phyloP scores from a whole-genome alignment of 768 basidiomycete species.

The Termitomyces sp. region DNA sequence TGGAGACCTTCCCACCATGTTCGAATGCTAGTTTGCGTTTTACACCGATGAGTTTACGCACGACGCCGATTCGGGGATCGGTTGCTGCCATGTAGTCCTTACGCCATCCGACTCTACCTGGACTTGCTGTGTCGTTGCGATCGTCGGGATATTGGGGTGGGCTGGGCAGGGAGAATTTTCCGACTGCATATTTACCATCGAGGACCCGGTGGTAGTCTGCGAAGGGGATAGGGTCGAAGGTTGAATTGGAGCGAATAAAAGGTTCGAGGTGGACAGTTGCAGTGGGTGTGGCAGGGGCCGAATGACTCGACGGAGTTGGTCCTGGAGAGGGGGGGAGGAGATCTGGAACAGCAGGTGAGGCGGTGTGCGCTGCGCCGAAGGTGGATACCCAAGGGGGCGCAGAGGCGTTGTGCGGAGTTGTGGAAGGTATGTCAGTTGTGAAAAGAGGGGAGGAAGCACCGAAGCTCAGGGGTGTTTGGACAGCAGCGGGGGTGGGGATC shows the following conservation, averaged over 20 bases:
- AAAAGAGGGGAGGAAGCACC: constrained; percentile 4
- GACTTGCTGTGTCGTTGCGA: constrained; percentile 1
- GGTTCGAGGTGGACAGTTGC: constrained; percentile 38
- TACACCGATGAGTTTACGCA: constrained; percentile 64
- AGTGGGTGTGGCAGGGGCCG: constrained; percentile 50
- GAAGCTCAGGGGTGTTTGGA: constrained; percentile 18
- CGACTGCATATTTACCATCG: constrained; percentile 72
- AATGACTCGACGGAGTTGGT: constrained; percentile 42
- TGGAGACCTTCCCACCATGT: constrained; percentile 29
- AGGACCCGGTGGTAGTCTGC: constrained; percentile 55
- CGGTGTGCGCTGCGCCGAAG: constrained; percentile 12
- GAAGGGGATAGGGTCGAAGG: constrained; percentile 77
- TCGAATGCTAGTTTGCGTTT: constrained; percentile 56
- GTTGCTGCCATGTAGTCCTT: constrained; percentile 57
- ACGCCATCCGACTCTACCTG: constrained; percentile 36
- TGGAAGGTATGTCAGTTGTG: constrained; percentile 1
- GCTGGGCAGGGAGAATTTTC: constrained; percentile 60
- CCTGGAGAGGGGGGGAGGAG: constrained; percentile 50
- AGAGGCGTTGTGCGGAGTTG: constrained; percentile 3
- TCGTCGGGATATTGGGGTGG: constrained; percentile 33
- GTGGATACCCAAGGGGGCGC: constrained; percentile 11
- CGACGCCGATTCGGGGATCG: constrained; percentile 68
- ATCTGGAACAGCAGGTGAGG: constrained; percentile 33
- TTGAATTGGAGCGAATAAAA: constrained; percentile 19
- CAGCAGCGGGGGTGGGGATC: constrained; percentile 27